Evolutionary conservation across 1,139 yeast genomes (phyloP).

Genomic region (Pichia sp.): DNA sequence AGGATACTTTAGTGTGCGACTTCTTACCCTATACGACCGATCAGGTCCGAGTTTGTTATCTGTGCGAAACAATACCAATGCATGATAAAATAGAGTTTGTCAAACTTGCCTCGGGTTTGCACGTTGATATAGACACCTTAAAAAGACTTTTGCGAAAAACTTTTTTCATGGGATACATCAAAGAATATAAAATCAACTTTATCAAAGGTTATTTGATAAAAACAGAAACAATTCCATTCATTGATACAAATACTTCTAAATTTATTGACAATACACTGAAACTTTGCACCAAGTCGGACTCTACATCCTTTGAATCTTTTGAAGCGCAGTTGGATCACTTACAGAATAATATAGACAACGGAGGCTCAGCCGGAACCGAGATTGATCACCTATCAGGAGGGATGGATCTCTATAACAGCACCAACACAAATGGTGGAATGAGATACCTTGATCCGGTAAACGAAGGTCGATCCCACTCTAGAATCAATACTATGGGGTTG

Average conservation of each 20-base stretch:
- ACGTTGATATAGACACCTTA: constrained; percentile 10
- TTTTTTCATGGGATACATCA: no score
- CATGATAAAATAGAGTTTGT: constrained; percentile 18
- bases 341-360: no score
- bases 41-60: constrained; percentile 23
- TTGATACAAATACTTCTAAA: not conserved
- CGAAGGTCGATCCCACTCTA: no score
- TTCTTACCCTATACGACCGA: constrained; percentile 22
- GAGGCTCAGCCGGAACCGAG: no score
- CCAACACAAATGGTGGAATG: not conserved
- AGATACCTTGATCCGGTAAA: no score
- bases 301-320: no score
- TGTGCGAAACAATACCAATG: constrained; percentile 14
- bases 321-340: no score
- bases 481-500: no score
- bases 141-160: no score
- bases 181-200: constrained; percentile 40
- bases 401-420: not conserved
- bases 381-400: not conserved
- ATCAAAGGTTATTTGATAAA: constrained; percentile 22
- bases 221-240: not conserved
- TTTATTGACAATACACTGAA: constrained; percentile 4
- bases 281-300: no score
- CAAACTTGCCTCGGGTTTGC: no score
- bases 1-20: no score